Evolutionary conservation across 2,329 filamentous ascomycete genomes (phyloP).

Genomic region (Endoconidiophora laricicola): DNA sequence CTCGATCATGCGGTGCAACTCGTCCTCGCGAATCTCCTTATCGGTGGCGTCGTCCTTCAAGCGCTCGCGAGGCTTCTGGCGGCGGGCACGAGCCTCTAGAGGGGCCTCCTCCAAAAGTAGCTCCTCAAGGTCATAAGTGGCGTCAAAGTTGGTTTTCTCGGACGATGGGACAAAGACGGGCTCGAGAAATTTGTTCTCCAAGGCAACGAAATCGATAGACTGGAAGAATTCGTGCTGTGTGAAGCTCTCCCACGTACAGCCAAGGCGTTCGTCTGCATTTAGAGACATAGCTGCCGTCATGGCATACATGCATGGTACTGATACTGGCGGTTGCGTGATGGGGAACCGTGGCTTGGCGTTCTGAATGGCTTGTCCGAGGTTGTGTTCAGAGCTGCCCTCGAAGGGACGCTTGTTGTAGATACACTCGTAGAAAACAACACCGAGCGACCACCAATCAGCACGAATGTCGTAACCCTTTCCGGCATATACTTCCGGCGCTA

Average conservation of each 20-base stretch:
- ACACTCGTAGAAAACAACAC: constrained; percentile 97
- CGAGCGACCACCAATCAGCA: constrained; percentile 97
- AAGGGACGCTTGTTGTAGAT: constrained; percentile 99
- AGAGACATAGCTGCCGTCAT: constrained; percentile 70
- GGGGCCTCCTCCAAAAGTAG: constrained; percentile 86
- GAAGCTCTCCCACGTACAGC: constrained; percentile 74
- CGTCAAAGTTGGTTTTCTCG: constrained; percentile 98
- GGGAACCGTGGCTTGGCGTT: constrained; percentile 73
- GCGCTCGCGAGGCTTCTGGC: constrained; percentile 84
- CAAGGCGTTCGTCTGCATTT: constrained; percentile 66
- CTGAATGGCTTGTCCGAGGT: constrained; percentile 63
- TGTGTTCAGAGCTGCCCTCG: constrained; percentile 71
- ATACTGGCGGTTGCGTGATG: constrained; percentile 82
- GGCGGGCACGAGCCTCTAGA: constrained; percentile 74
- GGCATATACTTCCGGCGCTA: constrained; percentile 87
- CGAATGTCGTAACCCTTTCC: constrained; percentile 78
- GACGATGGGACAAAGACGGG: constrained; percentile 87
- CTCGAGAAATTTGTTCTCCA: constrained; percentile 76
- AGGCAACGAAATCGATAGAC: constrained; percentile 62
- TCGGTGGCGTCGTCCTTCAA: constrained; percentile 88
- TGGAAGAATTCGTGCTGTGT: constrained; percentile 81
- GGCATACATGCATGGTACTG: constrained; percentile 73
- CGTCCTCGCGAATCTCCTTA: constrained; percentile 86
- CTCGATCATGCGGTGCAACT: constrained; percentile 88
- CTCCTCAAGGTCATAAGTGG: constrained; percentile 93